Evolutionary conservation across 2,329 filamentous ascomycete species (phyloP).

Genomic region (Teratosphaeriaceae sp.): DNA sequence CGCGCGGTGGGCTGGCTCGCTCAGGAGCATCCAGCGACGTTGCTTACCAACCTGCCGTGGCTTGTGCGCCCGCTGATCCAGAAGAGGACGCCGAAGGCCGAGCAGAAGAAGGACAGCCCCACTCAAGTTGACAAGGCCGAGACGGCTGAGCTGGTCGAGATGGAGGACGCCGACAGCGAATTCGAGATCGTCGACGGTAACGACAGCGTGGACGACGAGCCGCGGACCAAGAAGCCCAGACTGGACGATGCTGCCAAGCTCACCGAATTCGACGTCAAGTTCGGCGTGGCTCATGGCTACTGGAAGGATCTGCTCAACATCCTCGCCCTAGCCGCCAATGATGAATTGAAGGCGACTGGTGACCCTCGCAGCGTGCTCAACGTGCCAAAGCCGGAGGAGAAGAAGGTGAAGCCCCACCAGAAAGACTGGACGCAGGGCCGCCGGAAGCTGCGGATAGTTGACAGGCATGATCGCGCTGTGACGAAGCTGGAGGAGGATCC

Average conservation of each 20-base stretch:
- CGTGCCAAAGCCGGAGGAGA: conserved; percentile 11
- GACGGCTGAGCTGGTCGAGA: neutral
- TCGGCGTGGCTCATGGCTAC: conserved; percentile 50
- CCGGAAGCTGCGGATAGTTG: conserved; percentile 27
- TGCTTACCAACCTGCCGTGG: conserved; percentile 50
- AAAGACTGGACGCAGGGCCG: conserved; percentile 20
- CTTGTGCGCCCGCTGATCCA: conserved; percentile 49
- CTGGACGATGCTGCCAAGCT: conserved; percentile 12
- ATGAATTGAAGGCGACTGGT: conserved; percentile 38
- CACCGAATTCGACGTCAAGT: conserved; percentile 23
- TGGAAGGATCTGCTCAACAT: conserved; percentile 58
- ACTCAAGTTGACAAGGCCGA: conserved; percentile 23
- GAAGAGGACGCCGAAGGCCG: conserved; percentile 44
- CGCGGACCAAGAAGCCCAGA: conserved; percentile 16
- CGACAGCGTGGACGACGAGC: conserved; percentile 6
- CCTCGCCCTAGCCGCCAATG: conserved; percentile 45
- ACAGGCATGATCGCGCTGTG: conserved; percentile 38
- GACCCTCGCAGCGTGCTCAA: conserved; percentile 29
- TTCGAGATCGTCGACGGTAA: conserved; percentile 17
- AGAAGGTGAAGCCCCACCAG: conserved; percentile 17
- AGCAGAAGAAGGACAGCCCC: conserved; percentile 22
- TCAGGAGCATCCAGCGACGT: conserved; percentile 48
- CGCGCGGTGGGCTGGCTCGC: conserved; percentile 46
- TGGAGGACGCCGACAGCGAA: conserved; percentile 29
- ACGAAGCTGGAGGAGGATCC: conserved; percentile 37